Conservation (phyloP, 208 protist species). For the Trichomonas gallinae region DNA sequence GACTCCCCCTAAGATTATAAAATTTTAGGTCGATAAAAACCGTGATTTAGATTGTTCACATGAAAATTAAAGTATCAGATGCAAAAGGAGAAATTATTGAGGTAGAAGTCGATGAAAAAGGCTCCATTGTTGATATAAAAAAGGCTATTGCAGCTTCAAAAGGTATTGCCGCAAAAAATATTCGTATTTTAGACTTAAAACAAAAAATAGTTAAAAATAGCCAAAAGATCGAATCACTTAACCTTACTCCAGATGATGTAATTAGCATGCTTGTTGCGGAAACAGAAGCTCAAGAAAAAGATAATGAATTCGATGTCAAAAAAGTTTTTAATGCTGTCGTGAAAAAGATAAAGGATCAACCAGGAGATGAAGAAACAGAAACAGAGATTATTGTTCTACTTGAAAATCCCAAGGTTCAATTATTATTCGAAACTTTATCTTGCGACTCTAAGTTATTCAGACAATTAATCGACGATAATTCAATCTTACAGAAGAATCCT, state of each 20-base stretch:
- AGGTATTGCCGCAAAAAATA: neutral
- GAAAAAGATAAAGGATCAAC: neutral
- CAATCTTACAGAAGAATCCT: neutral
- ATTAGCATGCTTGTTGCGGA: neutral
- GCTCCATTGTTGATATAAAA: neutral
- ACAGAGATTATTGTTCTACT: neutral
- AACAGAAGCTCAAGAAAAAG: neutral
- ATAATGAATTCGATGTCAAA: neutral
- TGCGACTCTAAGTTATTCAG: neutral
- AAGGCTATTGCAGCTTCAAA: neutral
- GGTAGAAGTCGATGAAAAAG: neutral
- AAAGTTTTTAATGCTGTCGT: neutral
- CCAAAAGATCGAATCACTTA: neutral
- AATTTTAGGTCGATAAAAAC: neutral
- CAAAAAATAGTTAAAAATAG: neutral
- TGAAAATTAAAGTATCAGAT: neutral
- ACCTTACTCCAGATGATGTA: neutral
- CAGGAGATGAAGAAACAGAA: neutral
- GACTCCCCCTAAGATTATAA: too few species aligned
- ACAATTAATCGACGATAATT: neutral
- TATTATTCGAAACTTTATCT: neutral
- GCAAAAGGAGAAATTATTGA: neutral
- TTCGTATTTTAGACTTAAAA: neutral
- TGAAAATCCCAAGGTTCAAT: neutral
- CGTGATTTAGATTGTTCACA: neutral